Percentiles rank a stretch among this genome's conserved stretches.
These are phyloP conservation scores for Xylaria sp. DNA, from an alignment of 2,329 filamentous ascomycete species.

Conservation along the genomic window DNA sequence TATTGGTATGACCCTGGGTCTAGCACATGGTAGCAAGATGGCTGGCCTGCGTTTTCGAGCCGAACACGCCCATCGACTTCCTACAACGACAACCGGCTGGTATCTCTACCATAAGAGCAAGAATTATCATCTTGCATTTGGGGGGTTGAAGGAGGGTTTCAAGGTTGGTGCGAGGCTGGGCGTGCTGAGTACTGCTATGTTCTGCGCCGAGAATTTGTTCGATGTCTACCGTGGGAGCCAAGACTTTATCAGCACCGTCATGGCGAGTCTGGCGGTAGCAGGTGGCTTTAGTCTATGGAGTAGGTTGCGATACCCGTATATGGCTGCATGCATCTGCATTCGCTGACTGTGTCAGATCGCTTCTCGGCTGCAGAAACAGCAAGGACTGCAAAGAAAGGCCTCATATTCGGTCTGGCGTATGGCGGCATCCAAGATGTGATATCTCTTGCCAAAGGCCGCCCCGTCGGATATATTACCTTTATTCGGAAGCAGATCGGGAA, in stretches of 20 bases:
- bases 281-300: slow-evolving; percentile 89
- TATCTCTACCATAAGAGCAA: slow-evolving; percentile 99
- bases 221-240: slow-evolving; percentile 76
- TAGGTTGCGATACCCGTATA: slow-evolving; percentile 57
- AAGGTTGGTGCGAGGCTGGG: slow-evolving; percentile 77
- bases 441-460: slow-evolving; percentile 74
- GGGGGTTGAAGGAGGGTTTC: slow-evolving; percentile 81
- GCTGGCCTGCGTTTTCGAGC: slow-evolving; percentile 88
- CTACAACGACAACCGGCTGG: slow-evolving; percentile 85
- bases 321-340: slow-evolving; percentile 17
- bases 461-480: slow-evolving; percentile 79
- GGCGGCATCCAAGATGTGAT: slow-evolving; percentile 83
- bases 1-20: slow-evolving; percentile 76
- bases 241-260: slow-evolving; percentile 83
- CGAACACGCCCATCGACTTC: slow-evolving; percentile 95
- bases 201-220: slow-evolving; percentile 85
- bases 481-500: slow-evolving; percentile 59
- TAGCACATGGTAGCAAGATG: slow-evolving; percentile 76
- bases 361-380: slow-evolving; percentile 82
- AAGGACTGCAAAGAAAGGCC: slow-evolving; percentile 81
- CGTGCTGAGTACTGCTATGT: slow-evolving; percentile 79
- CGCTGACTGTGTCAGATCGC: slow-evolving; percentile 65
- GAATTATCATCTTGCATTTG: slow-evolving; percentile 86
- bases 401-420: slow-evolving; percentile 82
- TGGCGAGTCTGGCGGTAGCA: slow-evolving; percentile 85